Evolutionary conservation across 768 basidiomycete species (phyloP).

Genomic region (Harrya chromipes): DNA sequence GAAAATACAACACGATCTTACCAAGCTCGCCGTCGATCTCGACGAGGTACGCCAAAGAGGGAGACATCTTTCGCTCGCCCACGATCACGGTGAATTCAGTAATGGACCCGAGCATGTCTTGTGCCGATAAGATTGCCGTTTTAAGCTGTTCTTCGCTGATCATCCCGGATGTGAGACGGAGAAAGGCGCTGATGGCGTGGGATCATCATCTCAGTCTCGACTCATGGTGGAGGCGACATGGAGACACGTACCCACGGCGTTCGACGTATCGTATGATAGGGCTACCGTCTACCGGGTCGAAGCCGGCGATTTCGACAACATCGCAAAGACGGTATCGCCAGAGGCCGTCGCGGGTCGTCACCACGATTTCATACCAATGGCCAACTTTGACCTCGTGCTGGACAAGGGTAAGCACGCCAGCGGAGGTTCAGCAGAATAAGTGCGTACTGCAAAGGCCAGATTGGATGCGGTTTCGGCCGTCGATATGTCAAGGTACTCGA

Average conservation of each 20-base stretch:
- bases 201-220: neutral
- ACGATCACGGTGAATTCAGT: conserved; percentile 18
- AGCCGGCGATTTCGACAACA: conserved; percentile 16
- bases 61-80: conserved; percentile 8
- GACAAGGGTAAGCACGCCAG: neutral
- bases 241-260: conserved; percentile 13
- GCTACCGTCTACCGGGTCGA: conserved; percentile 17
- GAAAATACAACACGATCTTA: neutral
- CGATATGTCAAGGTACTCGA: conserved; percentile 19
- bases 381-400: conserved; percentile 18
- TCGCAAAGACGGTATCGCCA: conserved; percentile 27
- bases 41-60: conserved; percentile 8
- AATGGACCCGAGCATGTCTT: conserved; percentile 10
- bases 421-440: neutral
- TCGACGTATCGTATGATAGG: conserved; percentile 21
- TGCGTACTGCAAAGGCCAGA: conserved; percentile 12
- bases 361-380: conserved; percentile 16
- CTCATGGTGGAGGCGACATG: neutral
- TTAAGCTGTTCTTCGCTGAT: conserved; percentile 14
- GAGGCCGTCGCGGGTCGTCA: conserved; percentile 19
- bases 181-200: conserved; percentile 1
- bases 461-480: conserved; percentile 12
- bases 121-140: conserved; percentile 9
- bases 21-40: conserved; percentile 10
- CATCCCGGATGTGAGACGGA: neutral